phyloP scores from a whole-genome alignment of 192 early-diverging fungal genomes.

The Obelidium mucronatum region DNA sequence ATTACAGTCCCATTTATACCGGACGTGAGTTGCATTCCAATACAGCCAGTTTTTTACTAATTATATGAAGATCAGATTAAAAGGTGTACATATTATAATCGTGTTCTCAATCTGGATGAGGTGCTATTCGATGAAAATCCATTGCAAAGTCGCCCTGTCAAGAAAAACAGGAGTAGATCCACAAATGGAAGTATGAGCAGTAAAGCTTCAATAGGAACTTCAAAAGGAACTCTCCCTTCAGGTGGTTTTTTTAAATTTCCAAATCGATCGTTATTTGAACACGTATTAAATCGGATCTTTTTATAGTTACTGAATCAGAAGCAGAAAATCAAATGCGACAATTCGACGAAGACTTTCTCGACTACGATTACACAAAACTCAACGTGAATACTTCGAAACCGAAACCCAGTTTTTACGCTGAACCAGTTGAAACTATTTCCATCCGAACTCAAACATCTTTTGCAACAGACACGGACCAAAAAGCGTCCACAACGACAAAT shows the following conservation, averaged over 20 bases:
- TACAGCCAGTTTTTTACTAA: too few species aligned
- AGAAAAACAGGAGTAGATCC: conserved; percentile 10
- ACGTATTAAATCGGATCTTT: not conserved
- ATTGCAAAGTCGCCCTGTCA: conserved; percentile 36
- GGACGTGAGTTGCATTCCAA: conserved; percentile 66
- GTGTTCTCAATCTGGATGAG: conserved; percentile 89
- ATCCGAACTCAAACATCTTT: not conserved
- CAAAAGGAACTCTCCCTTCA: conserved; percentile 29
- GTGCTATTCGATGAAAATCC: conserved; percentile 89
- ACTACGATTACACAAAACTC: conserved; percentile 23
- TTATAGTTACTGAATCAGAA: conserved; percentile 21
- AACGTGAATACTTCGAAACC: not conserved
- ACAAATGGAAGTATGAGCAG: not conserved
- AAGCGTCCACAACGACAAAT: too few species aligned
- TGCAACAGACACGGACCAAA: too few species aligned
- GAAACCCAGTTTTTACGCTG: not conserved
- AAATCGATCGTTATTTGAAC: not conserved
- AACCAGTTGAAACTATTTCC: not conserved
- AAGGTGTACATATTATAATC: conserved; percentile 71
- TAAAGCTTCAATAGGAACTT: conserved; percentile 9
- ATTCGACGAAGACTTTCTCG: conserved; percentile 22
- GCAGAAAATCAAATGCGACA: conserved; percentile 4
- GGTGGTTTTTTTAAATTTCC: not conserved
- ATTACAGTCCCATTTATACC: conserved; percentile 84
- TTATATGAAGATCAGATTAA: too few species aligned